Percentiles rank a stretch among this genome's conserved stretches.
Conservation (phyloP, 805 yeast genomes). For the Ogataea nakhonphanomensis region DNA sequence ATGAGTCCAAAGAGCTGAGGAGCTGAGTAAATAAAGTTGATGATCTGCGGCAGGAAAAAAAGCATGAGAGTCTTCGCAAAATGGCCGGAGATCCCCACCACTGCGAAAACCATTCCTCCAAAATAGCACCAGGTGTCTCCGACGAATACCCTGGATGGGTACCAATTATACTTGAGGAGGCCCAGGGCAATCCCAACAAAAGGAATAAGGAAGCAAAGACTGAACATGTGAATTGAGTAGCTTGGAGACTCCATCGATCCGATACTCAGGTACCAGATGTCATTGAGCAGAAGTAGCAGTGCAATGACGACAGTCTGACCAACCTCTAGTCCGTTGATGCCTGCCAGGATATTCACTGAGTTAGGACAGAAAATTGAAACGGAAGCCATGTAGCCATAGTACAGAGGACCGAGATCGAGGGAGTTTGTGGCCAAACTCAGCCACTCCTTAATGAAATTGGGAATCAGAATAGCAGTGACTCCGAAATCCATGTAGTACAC, state of each 20-base stretch:
- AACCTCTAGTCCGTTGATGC: constrained; percentile 93
- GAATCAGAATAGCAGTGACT: constrained; percentile 81
- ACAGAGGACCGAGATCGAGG: constrained; percentile 73
- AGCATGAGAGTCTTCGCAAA: constrained; percentile 88
- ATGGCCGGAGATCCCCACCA: constrained; percentile 93
- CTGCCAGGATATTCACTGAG: constrained; percentile 93
- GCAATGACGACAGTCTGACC: constrained; percentile 88
- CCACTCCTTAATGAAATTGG: constrained; percentile 53
- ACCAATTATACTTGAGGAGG: constrained; percentile 77
- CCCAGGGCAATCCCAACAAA: constrained; percentile 82
- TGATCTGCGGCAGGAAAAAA: constrained; percentile 85
- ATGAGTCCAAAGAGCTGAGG: constrained; percentile 87
- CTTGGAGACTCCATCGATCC: constrained; percentile 48
- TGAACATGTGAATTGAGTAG: constrained; percentile 76
- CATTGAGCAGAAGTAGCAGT: constrained; percentile 68
- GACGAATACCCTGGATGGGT: constrained; percentile 89
- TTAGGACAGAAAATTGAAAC: constrained; percentile 94
- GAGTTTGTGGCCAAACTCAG: constrained; percentile 38
- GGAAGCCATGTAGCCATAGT: constrained; percentile 87
- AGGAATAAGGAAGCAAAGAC: constrained; percentile 77
- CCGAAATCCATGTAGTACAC: constrained; percentile 95
- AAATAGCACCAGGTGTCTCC: constrained; percentile 98
- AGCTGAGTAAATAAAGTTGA: constrained; percentile 85
- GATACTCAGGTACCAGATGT: constrained; percentile 54
- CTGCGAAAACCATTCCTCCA: constrained; percentile 98